Base-by-base conservation (phyloP, 1,139 yeast species). In the Scheffersomyces titani region DNA sequence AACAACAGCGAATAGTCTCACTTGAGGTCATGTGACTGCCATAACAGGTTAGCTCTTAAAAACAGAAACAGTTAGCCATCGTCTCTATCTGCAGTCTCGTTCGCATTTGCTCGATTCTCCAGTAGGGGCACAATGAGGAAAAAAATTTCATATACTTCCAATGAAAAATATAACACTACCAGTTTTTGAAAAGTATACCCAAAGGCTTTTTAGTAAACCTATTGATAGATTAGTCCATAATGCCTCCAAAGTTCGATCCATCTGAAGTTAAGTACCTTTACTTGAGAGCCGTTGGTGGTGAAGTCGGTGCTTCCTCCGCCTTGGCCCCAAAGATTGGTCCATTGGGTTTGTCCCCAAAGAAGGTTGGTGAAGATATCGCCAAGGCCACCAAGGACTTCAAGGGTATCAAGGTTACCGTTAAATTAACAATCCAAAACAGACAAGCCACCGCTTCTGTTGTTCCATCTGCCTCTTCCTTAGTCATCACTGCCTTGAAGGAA, bases 291-390 rank as follows among this genome's bases (percentile, higher is more conserved):
- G 96, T 93, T 72, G 99, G 99, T 90, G 99, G 99, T 88, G 99
- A 94, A 88, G 97, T 96, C 75, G 99, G 98, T 87, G 97, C 98
- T 77, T 93, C 99, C 66, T 91, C 99, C 70, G 97, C 99, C 69
- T 90, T 96, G 77, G 99, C 99, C 73, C 99, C 99, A 80, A 94
- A 94, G 92, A 94, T 94, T 78, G 99, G 99, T 90, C 99, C 99
- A 73, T 92, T 94, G 79, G 99, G 99, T 92, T 88, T 94, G 76
- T 93, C 98, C 65, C 98, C 99, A 87, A 94, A 94, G 97, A 94
- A 94, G 90, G 98, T 96, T 77, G 99, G 99, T 92, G 99, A 94
- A 85, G 99, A 94, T 81, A 94, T 94, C 75, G 99, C 99, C 83
- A 96, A 96, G 90, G 99, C 99, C 80, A 94, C 99, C 85, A 90